Evolutionary conservation across 139 green algal species (phyloP).

Genomic region (Pleodorina starrii): DNA sequence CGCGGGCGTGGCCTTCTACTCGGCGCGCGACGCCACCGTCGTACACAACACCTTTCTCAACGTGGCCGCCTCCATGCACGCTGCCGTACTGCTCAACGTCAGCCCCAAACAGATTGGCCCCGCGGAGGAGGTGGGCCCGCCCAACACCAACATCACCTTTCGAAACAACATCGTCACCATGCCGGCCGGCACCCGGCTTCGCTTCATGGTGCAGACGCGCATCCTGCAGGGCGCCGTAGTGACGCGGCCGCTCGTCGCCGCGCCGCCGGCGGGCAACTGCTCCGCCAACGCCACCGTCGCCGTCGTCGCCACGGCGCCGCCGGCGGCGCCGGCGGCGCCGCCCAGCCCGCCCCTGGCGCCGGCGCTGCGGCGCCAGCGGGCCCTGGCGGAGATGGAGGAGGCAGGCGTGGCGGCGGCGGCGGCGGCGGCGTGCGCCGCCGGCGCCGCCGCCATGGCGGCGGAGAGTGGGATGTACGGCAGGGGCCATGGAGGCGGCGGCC

Average conservation of each 20-base stretch:
- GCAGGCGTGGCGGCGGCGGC: not conserved
- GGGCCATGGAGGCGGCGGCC: not conserved
- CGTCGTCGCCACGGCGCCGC: not conserved
- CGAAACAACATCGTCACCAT: slow-evolving; percentile 46
- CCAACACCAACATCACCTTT: slow-evolving; percentile 55
- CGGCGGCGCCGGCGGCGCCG: not conserved
- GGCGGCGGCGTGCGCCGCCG: not conserved
- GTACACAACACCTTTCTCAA: slow-evolving; percentile 41
- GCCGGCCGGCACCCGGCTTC: not conserved
- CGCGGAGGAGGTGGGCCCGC: not conserved
- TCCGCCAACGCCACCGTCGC: not conserved
- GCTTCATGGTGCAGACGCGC: slow-evolving; percentile 30
- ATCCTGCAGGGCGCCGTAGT: slow-evolving; percentile 34
- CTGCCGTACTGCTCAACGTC: slow-evolving; percentile 40
- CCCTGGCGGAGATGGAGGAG: not conserved
- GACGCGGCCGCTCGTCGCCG: not conserved
- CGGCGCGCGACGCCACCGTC: slow-evolving; percentile 25
- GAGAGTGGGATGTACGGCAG: not conserved
- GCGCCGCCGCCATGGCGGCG: not conserved
- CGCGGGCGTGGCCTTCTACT: slow-evolving; percentile 45
- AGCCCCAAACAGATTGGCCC: slow-evolving; percentile 35
- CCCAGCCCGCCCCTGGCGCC: not conserved
- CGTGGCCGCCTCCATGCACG: slow-evolving; percentile 39
- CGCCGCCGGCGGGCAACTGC: not conserved
- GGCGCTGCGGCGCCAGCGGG: not conserved